Evolutionary conservation across 768 basidiomycete species (phyloP).

Genomic region (Pleurotus cornucopiae): DNA sequence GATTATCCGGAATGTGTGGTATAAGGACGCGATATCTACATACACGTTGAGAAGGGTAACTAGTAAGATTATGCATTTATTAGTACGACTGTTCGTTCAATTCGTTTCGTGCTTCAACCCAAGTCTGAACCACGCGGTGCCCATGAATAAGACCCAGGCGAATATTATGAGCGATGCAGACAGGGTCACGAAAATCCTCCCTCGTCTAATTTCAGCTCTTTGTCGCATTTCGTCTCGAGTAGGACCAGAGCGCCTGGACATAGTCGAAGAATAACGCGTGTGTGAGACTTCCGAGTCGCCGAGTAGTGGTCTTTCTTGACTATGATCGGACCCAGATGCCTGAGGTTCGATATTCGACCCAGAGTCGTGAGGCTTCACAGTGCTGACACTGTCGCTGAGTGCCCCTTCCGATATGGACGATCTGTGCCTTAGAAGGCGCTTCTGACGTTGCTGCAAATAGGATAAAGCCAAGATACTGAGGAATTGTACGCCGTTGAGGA

Average conservation of each 20-base stretch:
- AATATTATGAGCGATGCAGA: constrained; percentile 37
- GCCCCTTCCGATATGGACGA: constrained; percentile 3
- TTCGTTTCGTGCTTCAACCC: constrained; percentile 30
- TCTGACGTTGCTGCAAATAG: constrained; percentile 41
- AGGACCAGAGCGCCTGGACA: constrained; percentile 16
- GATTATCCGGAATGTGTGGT: too few relatives aligned
- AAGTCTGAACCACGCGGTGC: constrained; percentile 54
- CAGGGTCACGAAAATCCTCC: constrained; percentile 42
- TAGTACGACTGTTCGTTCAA: background rate
- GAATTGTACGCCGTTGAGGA: constrained; percentile 55
- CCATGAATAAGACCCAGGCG: constrained; percentile 65
- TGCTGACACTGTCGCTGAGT: constrained; percentile 10
- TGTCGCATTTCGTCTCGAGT: constrained; percentile 16
- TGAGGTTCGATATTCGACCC: background rate
- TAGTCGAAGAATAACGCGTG: constrained; percentile 10
- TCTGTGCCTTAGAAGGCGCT: constrained; percentile 9
- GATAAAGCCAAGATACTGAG: constrained; percentile 45
- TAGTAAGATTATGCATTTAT: background rate
- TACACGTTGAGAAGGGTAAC: background rate
- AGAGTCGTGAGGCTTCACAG: background rate
- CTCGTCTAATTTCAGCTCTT: constrained; percentile 37
- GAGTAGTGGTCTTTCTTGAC: background rate
- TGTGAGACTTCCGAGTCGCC: background rate
- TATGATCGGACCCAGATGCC: background rate
- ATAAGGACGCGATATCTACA: background rate